phyloP scores from a whole-genome alignment of 1,139 yeast species.

The Lodderomyces margitis region DNA sequence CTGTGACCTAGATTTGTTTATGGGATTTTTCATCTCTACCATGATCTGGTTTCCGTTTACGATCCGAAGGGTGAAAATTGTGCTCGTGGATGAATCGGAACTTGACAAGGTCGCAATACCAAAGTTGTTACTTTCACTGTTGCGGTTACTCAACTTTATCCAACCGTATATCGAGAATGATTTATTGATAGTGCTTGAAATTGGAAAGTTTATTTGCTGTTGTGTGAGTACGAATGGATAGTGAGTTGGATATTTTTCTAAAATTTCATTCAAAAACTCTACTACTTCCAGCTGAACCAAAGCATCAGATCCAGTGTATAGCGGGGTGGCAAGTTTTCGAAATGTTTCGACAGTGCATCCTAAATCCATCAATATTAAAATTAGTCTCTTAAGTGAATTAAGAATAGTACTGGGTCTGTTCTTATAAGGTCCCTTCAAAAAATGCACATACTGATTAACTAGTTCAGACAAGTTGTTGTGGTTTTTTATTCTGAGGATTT shows the following conservation, averaged over 20 bases:
- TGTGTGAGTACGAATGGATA: conserved; percentile 31
- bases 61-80: conserved; percentile 26
- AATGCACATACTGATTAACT: neutral
- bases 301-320: conserved; percentile 15
- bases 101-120: conserved; percentile 31
- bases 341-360: conserved; percentile 32
- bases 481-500: neutral
- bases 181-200: conserved; percentile 18
- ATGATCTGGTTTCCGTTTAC: conserved; percentile 32
- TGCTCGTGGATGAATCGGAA: conserved; percentile 6
- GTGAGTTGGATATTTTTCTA: conserved; percentile 25
- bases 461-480: neutral
- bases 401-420: conserved; percentile 17
- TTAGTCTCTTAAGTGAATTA: conserved; percentile 22
- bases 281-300: conserved; percentile 19
- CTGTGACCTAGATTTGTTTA: conserved; percentile 28
- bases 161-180: conserved; percentile 35
- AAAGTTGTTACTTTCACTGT: conserved; percentile 17
- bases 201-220: conserved; percentile 24
- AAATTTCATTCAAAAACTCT: conserved; percentile 26
- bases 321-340: conserved; percentile 17
- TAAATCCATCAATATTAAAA: conserved; percentile 30
- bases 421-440: conserved; percentile 3
- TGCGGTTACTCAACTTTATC: conserved; percentile 27
- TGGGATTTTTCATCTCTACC: conserved; percentile 28